Conservation (phyloP, 78 protist species). For the Polysphondylium violaceum region DNA sequence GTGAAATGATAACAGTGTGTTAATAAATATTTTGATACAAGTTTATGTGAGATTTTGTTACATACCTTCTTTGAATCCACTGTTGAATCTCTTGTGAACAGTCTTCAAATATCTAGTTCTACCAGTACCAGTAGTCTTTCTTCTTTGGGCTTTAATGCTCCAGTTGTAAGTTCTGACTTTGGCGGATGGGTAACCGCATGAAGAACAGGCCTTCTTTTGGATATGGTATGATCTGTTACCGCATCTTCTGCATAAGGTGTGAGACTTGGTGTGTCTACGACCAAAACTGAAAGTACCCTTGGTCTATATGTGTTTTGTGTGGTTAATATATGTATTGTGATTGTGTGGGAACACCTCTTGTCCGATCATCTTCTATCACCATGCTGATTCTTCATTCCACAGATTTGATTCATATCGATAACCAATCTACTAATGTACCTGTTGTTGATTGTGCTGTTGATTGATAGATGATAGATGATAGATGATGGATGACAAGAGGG, state of each 20-base stretch:
- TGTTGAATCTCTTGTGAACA: slow-evolving; percentile 79
- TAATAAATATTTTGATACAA: background rate
- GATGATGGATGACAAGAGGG: no score
- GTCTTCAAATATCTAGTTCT: slow-evolving; percentile 94
- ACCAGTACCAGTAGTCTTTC: slow-evolving; percentile 99
- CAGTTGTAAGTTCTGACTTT: slow-evolving; percentile 91
- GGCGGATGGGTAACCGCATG: slow-evolving; percentile 98
- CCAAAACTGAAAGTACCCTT: slow-evolving; percentile 98
- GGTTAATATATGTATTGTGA: no score
- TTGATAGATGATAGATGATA: no score
- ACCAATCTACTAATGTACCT: no score
- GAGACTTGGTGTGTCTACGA: slow-evolving; percentile 96
- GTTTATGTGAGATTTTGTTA: background rate
- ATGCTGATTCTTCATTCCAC: no score
- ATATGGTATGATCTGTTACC: slow-evolving; percentile 94
- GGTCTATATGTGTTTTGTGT: slow-evolving; percentile 50
- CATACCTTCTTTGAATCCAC: slow-evolving; percentile 84
- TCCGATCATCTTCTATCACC: no score
- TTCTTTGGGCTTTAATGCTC: slow-evolving; percentile 95
- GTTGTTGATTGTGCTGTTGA: no score
- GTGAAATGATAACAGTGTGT: background rate
- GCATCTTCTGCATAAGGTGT: slow-evolving; percentile 98
- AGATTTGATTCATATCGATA: no score
- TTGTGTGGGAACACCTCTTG: no score
- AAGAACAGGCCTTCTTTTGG: slow-evolving; percentile 96